Evolutionary conservation across 2,329 filamentous ascomycete genomes (phyloP).

Genomic region (Calonectria henricotiae): DNA sequence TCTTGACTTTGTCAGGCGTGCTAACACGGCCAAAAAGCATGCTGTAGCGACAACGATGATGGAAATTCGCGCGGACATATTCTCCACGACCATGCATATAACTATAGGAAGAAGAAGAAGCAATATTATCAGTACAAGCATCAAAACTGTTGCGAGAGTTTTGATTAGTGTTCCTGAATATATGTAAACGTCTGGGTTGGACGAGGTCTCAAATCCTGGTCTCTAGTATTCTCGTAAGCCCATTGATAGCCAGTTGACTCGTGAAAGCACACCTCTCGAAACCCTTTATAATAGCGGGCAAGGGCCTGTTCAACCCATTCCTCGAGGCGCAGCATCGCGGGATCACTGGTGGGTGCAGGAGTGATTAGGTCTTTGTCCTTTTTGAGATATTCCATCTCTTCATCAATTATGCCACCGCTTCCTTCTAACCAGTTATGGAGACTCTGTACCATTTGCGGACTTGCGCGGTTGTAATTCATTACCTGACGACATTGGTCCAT

Average conservation of each 20-base stretch:
- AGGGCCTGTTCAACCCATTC: conserved; percentile 23
- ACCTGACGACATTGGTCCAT: background rate
- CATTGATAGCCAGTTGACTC: background rate
- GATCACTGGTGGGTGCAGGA: background rate
- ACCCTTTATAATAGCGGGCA: background rate
- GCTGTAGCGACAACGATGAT: conserved; percentile 13
- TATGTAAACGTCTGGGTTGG: conserved; percentile 6
- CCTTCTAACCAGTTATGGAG: conserved; percentile 25
- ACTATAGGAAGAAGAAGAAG: conserved; percentile 26
- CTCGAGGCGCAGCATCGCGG: conserved; percentile 4
- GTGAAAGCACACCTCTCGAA: background rate
- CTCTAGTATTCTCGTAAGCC: conserved; percentile 2
- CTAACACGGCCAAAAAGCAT: background rate
- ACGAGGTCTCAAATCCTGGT: background rate
- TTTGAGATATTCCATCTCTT: conserved; percentile 26
- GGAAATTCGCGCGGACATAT: background rate
- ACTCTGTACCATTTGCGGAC: background rate
- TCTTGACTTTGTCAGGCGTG: conserved; percentile 6
- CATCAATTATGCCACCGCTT: conserved; percentile 9
- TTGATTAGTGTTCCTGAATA: conserved; percentile 11
- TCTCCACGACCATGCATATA: conserved; percentile 19
- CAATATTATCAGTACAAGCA: conserved; percentile 3
- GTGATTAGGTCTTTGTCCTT: conserved; percentile 14
- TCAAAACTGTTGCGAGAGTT: background rate
- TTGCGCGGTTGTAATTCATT: background rate